Percentiles rank a stretch among this genome's conserved stretches.
Conservation (phyloP, 2,329 filamentous ascomycete genomes). For the Teratosphaeria gauchensis region DNA sequence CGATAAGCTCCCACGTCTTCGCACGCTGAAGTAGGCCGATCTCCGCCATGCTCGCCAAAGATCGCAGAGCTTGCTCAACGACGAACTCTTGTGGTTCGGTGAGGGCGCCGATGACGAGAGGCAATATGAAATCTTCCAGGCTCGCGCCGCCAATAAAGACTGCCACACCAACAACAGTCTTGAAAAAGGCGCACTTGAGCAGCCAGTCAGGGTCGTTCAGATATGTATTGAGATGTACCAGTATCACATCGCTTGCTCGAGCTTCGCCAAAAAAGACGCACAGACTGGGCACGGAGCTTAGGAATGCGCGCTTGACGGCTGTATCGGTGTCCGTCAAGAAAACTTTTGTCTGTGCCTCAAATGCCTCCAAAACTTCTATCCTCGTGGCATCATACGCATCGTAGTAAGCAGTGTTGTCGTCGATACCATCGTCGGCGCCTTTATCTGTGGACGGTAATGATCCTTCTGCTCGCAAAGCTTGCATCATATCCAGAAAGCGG, state of each 20-base stretch:
- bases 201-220: conserved; percentile 95
- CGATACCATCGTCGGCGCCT: conserved; percentile 63
- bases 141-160: conserved; percentile 81
- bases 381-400: conserved; percentile 83
- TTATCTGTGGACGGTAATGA: conserved; percentile 68
- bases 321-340: conserved; percentile 80
- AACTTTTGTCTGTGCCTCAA: conserved; percentile 81
- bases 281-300: conserved; percentile 81
- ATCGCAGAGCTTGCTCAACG: conserved; percentile 79
- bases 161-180: conserved; percentile 86
- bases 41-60: conserved; percentile 77
- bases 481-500: conserved; percentile 81
- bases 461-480: conserved; percentile 74
- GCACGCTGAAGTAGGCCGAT: conserved; percentile 77
- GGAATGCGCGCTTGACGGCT: conserved; percentile 78
- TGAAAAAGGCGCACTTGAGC: conserved; percentile 92
- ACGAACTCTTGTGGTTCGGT: conserved; percentile 91
- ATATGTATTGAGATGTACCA: conserved; percentile 95
- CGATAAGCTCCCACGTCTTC: conserved; percentile 79
- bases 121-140: conserved; percentile 89
- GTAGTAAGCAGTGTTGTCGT: conserved; percentile 55
- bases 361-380: conserved; percentile 68
- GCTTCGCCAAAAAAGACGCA: conserved; percentile 91
- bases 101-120: conserved; percentile 89
- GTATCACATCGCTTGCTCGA: conserved; percentile 89